phyloP scores from a whole-genome alignment of 1,284 basidiomycete species.

The Melanopsichium pennsylvanicum region DNA sequence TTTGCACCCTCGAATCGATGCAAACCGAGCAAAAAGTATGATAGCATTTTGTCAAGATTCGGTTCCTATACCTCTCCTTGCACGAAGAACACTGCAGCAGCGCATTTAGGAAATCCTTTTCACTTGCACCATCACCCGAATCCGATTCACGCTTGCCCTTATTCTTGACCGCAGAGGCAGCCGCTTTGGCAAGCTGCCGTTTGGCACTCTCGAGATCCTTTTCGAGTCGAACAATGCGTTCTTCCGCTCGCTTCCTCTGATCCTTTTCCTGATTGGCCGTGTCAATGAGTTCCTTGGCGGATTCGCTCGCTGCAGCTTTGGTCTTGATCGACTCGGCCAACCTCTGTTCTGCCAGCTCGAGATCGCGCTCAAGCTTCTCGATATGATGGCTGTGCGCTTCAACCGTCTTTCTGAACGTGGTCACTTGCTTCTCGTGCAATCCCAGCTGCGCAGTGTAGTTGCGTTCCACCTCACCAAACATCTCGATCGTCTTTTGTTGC shows the following conservation, averaged over 20 bases:
- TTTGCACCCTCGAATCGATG: slow-evolving; percentile 85
- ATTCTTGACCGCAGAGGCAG: slow-evolving; percentile 57
- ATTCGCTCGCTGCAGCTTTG: slow-evolving; percentile 41
- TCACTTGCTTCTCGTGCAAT: slow-evolving; percentile 70
- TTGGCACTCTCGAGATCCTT: slow-evolving; percentile 51
- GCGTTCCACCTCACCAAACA: slow-evolving; percentile 75
- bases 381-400: slow-evolving; percentile 54
- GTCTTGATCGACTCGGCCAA: slow-evolving; percentile 31
- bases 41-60: slow-evolving; percentile 90
- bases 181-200: slow-evolving; percentile 49
- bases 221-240: slow-evolving; percentile 46
- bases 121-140: slow-evolving; percentile 44
- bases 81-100: slow-evolving; percentile 93
- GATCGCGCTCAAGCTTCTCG: slow-evolving; percentile 61
- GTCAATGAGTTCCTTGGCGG: slow-evolving; percentile 49
- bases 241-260: slow-evolving; percentile 45
- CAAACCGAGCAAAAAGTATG: slow-evolving; percentile 91
- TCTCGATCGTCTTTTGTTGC: slow-evolving; percentile 79
- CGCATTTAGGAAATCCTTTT: slow-evolving; percentile 74
- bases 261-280: slow-evolving; percentile 30
- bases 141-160: slow-evolving; percentile 41
- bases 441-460: slow-evolving; percentile 73
- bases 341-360: slow-evolving; percentile 55
- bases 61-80: slow-evolving; percentile 81
- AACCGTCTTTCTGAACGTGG: slow-evolving; percentile 53